Base-by-base conservation (phyloP, 163 green algal species). In the Chloroidium sp. region DNA sequence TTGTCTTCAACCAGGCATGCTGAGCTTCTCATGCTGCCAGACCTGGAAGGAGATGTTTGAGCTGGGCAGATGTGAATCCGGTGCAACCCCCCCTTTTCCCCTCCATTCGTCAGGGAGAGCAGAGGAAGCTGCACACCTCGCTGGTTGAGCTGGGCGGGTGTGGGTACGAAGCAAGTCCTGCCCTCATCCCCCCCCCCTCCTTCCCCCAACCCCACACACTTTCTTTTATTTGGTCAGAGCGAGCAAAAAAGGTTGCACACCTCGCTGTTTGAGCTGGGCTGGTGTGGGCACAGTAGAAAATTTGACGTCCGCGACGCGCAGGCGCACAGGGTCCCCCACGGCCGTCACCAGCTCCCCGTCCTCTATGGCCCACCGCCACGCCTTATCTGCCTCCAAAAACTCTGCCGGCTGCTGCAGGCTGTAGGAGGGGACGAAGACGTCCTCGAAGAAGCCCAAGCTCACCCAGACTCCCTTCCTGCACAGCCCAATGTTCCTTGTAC, bases 361-460 rank as follows among this genome's bases (percentile, higher is more conserved):
- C 10, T 85, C 82, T 64, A 84, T 62, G 59, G 76, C 13, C 82
- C 83, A 90, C 57, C 80, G 67, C 85, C 84, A 84, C 75, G 74
- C 4, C 58, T 67, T 14, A 36, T 67, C 75, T 14, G 59, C 59
- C 64, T 86, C 83, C 0, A 84, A 36, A 74, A 80, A 95, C 36
- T 77, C 68, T 4, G 80, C 84, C 1, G 86, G 88, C 4, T 87
- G 85, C 74, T 92, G 91, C 61, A 97, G 83, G 13, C 88, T 81
- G 62, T 97, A 85, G 64, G 93, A 88, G 1, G 95, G 94, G 59
- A 98, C 89, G 62, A 92, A 62, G 1, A 98, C 81, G 79, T 98
- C 95, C 1, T 93, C 84, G 64, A 98, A 98, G 85, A 99, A 98
- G n/a, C 92, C 95, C 2, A 99, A 78, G 59, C 83, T 91, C 2